phyloP scores from a whole-genome alignment of 176 grass and related monocot genomes.

The Melocanna baccifera region DNA sequence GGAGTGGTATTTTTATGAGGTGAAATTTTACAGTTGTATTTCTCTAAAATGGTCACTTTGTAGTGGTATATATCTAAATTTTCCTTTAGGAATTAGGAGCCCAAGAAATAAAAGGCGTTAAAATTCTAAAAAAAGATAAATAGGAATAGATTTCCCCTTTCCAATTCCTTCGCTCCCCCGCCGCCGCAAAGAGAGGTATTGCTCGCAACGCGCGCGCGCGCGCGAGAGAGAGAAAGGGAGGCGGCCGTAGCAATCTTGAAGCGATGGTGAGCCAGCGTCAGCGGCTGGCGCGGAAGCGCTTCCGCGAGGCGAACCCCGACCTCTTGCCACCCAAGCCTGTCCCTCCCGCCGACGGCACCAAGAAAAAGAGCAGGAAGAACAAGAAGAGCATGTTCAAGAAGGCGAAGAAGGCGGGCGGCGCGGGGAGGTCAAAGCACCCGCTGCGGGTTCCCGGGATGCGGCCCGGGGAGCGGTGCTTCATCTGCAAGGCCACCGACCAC shows the following conservation, averaged over 20 bases:
- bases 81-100: no score
- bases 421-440: constrained; percentile 62
- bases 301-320: constrained; percentile 61
- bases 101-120: no score
- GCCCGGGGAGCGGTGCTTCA: constrained; percentile 95
- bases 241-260: neutral
- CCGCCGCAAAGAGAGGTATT: constrained; percentile 1
- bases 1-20: no score
- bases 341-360: constrained; percentile 19
- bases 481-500: constrained; percentile 83
- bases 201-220: neutral
- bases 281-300: constrained; percentile 56
- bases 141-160: neutral
- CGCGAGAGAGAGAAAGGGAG: neutral
- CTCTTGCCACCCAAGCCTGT: constrained; percentile 42
- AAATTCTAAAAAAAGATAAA: no score
- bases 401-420: constrained; percentile 27
- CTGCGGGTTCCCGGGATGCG: constrained; percentile 85
- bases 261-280: constrained; percentile 83
- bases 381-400: constrained; percentile 50
- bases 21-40: no score
- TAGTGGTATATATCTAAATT: no score
- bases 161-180: neutral
- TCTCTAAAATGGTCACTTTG: no score
- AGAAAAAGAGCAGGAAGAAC: constrained; percentile 49